A percentile compares a stretch with the other conserved stretches of the same genome.
Conservation (phyloP, 768 basidiomycete species). For the Strobilomyces confusus region DNA sequence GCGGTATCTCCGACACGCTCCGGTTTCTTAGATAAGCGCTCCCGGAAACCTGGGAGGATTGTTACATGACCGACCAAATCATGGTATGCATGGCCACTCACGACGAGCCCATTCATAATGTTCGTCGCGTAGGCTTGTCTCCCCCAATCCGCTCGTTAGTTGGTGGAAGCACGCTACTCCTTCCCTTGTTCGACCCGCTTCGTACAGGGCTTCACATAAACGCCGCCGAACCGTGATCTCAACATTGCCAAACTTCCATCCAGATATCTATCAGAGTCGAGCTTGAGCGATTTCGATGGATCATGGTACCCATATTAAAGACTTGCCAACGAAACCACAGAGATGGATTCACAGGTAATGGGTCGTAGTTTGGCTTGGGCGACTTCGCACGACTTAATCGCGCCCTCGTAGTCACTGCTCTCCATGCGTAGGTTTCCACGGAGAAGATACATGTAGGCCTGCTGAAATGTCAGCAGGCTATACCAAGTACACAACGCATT, state of each 20-base stretch:
- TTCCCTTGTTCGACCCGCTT: neutral
- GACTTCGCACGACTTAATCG: neutral
- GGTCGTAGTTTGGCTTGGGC: neutral
- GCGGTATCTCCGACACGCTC: neutral
- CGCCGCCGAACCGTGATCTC: too few relatives aligned
- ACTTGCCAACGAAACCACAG: neutral
- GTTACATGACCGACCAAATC: neutral
- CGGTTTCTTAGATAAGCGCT: neutral
- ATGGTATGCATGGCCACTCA: neutral
- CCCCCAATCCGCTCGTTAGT: neutral
- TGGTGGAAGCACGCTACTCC: neutral
- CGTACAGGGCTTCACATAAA: neutral
- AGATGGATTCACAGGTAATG: neutral
- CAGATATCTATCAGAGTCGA: too few relatives aligned
- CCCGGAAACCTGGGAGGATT: neutral
- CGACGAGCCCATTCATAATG: neutral
- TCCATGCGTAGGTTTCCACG: neutral
- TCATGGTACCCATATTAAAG: neutral
- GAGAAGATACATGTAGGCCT: neutral
- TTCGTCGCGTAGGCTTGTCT: neutral
- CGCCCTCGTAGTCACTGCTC: neutral
- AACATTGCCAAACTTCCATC: too few relatives aligned
- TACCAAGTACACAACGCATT: neutral
- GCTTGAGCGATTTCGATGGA: neutral
- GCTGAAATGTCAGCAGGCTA: neutral